phyloP scores from a whole-genome alignment of 2,329 filamentous ascomycete genomes.

The Phaeophleospora eucalypticola region DNA sequence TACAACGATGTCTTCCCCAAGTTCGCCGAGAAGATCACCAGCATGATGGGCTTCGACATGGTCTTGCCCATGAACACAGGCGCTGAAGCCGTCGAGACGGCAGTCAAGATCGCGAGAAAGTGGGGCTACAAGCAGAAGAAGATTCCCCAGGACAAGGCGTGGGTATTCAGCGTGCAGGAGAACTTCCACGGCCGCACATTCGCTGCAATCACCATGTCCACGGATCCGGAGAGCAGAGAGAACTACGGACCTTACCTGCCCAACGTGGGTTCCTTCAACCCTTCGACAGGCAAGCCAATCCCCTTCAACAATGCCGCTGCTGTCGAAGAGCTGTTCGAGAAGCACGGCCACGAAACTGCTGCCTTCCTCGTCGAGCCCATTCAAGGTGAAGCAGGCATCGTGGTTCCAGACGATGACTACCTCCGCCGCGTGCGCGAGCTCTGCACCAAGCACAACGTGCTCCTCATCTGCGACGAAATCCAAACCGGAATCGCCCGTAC shows the following conservation, averaged over 20 bases:
- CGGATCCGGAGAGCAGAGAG: constrained; percentile 89
- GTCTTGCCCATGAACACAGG: constrained; percentile 97
- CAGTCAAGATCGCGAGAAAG: constrained; percentile 91
- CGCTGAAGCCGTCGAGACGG: constrained; percentile 92
- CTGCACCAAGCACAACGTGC: constrained; percentile 91
- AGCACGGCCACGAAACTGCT: constrained; percentile 78
- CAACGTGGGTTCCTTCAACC: constrained; percentile 72
- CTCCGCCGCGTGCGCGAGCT: constrained; percentile 73
- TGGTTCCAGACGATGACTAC: constrained; percentile 89
- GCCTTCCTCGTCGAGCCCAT: constrained; percentile 96
- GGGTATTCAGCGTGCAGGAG: constrained; percentile 78
- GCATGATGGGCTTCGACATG: constrained; percentile 94
- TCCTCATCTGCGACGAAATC: constrained; percentile 97
- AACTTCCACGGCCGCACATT: constrained; percentile 99
- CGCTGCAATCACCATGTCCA: constrained; percentile 90
- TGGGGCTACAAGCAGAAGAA: constrained; percentile 98
- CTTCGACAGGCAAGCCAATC: constrained; percentile 71
- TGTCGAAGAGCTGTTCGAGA: constrained; percentile 72
- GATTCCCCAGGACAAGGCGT: constrained; percentile 76
- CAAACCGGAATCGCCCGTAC: constrained; percentile 96
- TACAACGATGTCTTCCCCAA: constrained; percentile 97
- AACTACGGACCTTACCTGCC: constrained; percentile 97
- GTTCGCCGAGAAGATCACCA: constrained; percentile 87
- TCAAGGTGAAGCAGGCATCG: constrained; percentile 94
- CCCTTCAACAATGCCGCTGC: constrained; percentile 82